Base-by-base conservation (phyloP, 2,329 filamentous ascomycete species). In the Fusarium armeniacum region DNA sequence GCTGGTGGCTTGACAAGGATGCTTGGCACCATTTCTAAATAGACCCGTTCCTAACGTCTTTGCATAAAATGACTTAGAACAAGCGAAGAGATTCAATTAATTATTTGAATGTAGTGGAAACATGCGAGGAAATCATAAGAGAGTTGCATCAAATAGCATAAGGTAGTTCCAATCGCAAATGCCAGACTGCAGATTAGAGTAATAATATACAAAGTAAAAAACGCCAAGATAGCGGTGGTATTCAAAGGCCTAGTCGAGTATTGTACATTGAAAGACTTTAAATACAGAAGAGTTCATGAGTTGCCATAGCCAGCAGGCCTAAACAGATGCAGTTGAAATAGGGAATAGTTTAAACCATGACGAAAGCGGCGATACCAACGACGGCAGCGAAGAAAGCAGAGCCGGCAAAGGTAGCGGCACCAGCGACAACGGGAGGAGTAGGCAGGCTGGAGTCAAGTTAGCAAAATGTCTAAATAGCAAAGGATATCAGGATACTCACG, bases 351-450 rank as follows among this genome's bases (percentile, higher is more conserved):
- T 89, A 89, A 78, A 83, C 84, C 76, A 89, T 79, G 81, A 84
- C 74, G 76, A 86, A 79, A 76, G 85, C 86, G 66, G 81, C 83
- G 58, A 86, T 77, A 81, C 85, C 86, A 79, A 84, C 86, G 50
- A 80, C 82, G 71, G 83, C 86, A 78, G 86, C 87, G 76, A 87
- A 79, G 76, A 84, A 66, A 76, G 82, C 83, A 66, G 86, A 87
- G 82, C 83, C 85, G 67, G 82, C 81, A 74, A 88, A 77, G 76
- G 83, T 81, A 74, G 82, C 81, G 70, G 86, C 87, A 77, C 84
- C 87, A 70, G 82, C 85, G 73, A 84, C 80, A 67, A 76, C 74
- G 65, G 80, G 77, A 69, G 73, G 70, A 76, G 72, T 74, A 32
- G 49, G 32, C 15, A 59, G 16, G 35, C 72, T 74, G 38, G 2